Conservation (phyloP, 352 stramenopile species). For the Phytophthora europaea region DNA sequence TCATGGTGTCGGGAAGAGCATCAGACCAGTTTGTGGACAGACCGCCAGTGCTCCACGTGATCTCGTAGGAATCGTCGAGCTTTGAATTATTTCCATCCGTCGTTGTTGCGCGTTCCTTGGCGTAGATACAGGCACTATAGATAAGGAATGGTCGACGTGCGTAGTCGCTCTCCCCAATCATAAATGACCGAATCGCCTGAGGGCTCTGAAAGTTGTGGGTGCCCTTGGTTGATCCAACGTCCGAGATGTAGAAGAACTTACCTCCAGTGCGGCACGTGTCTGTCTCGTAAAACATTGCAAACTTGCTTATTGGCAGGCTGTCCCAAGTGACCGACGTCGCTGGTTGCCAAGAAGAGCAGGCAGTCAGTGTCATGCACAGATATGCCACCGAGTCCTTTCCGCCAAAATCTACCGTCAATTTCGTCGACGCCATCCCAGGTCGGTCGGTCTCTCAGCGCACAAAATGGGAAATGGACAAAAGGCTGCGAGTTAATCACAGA, state of each 20-base stretch:
- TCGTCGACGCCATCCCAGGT: not conserved
- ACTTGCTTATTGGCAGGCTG: not conserved
- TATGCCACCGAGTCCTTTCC: not conserved
- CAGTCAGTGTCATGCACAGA: not conserved
- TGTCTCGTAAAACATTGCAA: slow-evolving; percentile 18
- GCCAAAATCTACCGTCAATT: not conserved
- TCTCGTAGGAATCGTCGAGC: not conserved
- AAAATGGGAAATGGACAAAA: not conserved
- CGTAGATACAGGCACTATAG: not conserved
- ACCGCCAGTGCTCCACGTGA: not conserved
- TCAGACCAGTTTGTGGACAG: slow-evolving; percentile 14
- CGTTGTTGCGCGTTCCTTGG: not conserved
- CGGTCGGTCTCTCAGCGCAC: not conserved
- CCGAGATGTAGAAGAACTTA: slow-evolving; percentile 17
- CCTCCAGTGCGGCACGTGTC: slow-evolving; percentile 1
- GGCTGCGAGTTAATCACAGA: not conserved
- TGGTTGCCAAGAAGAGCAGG: slow-evolving; percentile 4
- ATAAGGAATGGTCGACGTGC: slow-evolving; percentile 3
- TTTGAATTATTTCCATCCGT: not conserved
- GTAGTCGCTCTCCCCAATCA: slow-evolving; percentile 15
- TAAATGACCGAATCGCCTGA: slow-evolving; percentile 17
- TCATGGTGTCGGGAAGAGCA: not conserved
- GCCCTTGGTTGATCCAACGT: slow-evolving; percentile 1
- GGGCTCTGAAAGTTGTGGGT: slow-evolving; percentile 7
- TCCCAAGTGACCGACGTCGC: slow-evolving; percentile 4